Conservation (phyloP, 139 green algal genomes). For the Micractinium sp. region DNA sequence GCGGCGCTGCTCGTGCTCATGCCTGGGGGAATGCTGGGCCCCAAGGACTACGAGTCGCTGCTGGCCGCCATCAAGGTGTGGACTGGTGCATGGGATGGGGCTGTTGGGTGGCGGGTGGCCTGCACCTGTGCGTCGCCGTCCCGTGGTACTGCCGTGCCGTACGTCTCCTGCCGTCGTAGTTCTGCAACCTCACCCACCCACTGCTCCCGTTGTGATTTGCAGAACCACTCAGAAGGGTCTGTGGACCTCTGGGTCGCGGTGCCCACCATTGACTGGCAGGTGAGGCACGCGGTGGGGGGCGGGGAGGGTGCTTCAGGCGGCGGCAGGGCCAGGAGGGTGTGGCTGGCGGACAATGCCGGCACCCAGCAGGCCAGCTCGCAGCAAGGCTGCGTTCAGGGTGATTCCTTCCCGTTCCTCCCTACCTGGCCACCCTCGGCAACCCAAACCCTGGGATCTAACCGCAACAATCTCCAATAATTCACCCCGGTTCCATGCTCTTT, state of each 20-base stretch:
- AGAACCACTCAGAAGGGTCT: not conserved
- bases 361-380: too few relatives aligned
- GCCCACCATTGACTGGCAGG: constrained; percentile 15
- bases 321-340: not conserved
- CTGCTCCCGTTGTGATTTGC: not conserved
- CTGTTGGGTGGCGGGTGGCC: too few relatives aligned
- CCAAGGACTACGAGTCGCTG: constrained; percentile 33
- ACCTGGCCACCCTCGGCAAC: too few relatives aligned
- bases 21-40: constrained; percentile 7
- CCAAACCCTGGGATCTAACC: too few relatives aligned
- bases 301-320: not conserved
- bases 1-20: constrained; percentile 14
- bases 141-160: not conserved
- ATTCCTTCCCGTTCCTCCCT: too few relatives aligned
- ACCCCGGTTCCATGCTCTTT: too few relatives aligned
- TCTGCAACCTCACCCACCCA: too few relatives aligned
- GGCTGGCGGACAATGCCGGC: not conserved
- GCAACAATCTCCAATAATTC: too few relatives aligned
- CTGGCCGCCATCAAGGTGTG: not conserved
- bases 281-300: not conserved
- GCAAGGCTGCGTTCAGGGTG: too few relatives aligned
- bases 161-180: not conserved
- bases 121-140: not conserved
- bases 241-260: constrained; percentile 18
- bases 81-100: not conserved